phyloP scores from a whole-genome alignment of 139 green algal species.

The Coelastrella sp. region DNA sequence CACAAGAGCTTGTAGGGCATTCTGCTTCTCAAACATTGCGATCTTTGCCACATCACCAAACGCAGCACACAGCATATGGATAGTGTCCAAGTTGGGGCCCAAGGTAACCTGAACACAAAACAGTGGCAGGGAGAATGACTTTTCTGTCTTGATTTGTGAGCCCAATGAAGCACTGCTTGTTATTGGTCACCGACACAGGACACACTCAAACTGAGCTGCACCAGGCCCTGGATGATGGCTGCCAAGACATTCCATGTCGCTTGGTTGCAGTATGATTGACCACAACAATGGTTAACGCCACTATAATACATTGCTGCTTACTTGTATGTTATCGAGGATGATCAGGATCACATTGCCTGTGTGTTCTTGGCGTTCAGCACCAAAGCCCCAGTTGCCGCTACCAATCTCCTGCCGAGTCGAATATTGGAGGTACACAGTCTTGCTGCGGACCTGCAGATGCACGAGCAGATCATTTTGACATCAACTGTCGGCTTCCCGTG shows the following conservation, averaged over 20 bases:
- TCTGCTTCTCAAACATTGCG: constrained; percentile 71
- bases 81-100: constrained; percentile 58
- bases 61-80: constrained; percentile 69
- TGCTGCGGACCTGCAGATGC: constrained; percentile 64
- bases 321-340: constrained; percentile 42
- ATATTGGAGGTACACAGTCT: constrained; percentile 80
- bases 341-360: constrained; percentile 23
- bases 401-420: constrained; percentile 76
- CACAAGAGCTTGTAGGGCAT: constrained; percentile 60
- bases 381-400: constrained; percentile 49
- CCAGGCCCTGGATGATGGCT: not conserved
- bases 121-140: too few species aligned
- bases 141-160: too few species aligned
- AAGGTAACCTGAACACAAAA: constrained; percentile 29
- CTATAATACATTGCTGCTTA: not conserved
- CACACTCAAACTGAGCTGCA: not conserved
- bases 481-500: not conserved
- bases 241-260: not conserved
- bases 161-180: too few species aligned
- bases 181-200: too few species aligned
- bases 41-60: constrained; percentile 82
- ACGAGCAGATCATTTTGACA: not conserved
- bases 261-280: not conserved
- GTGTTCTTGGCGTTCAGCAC: not conserved
- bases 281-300: not conserved